Base-by-base conservation (phyloP, 805 yeast genomes). In the Hanseniaspora valbyensis region DNA sequence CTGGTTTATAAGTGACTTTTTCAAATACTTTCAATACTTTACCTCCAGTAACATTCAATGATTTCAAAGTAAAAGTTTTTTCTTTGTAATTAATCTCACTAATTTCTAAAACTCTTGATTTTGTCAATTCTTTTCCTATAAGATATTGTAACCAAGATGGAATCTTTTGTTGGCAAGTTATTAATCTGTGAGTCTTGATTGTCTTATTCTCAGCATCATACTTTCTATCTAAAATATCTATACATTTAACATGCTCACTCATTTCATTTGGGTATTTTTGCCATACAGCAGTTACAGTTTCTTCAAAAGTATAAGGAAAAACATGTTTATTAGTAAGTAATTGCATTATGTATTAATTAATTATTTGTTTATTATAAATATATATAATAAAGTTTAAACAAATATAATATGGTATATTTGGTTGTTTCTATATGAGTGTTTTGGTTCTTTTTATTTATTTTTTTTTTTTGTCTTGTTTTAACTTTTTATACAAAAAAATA, bases 241-340 rank as follows among this genome's bases (percentile, higher is more conserved):
- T 97, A 1, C 92, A 92, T 26, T 86, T 81, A 9, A 90, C 98
- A 65, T 90, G 98, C 0, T 95, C 76, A 7, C 95, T 80, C 53
- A 81, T 72, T 58, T 88, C 95, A 63, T 92, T 90, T n/a, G 98
- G 98, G 66, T 90, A 90, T 58, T 90, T 90, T 56, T 77, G 79
- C 98, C 98, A 90, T 66, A 89, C 88, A 46, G 97, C 96, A 1
- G 95, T 88, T 0, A 95, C 83, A 24, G 90, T 95, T 58, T 83
- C 87, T 24, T 83, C 95, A 96, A 97, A 90, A 0, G 94, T 77
- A 61, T 92, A 89, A 50, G 78, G 69, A 64, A 87, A 90, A 38
- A 67, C 70, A 63, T 83, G 90, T 18, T 72, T 66, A 36, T 83
- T 75, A 38, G 77, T 77, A 62, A 87, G 89, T 42, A 90, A 70